Percentiles rank a stretch among this genome's conserved stretches.
Conservation (phyloP, 2,329 filamentous ascomycete genomes). For the Alternaria metachromatica region DNA sequence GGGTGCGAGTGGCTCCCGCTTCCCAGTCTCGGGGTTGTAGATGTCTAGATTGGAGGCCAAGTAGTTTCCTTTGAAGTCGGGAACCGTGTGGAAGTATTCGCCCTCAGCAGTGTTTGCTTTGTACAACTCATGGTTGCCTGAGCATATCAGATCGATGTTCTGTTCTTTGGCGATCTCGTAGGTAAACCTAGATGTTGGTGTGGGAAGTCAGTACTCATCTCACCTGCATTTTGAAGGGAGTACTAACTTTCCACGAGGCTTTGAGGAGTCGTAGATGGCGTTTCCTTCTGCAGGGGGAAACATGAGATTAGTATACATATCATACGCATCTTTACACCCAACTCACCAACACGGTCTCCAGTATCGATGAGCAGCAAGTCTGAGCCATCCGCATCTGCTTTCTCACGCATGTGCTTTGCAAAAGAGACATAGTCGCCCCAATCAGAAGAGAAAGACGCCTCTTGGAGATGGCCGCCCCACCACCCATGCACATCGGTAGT, state of each 20-base stretch:
- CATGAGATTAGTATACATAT: background rate
- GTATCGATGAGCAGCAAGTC: slow-evolving; percentile 96
- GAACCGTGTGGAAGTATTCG: slow-evolving; percentile 81
- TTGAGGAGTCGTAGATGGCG: slow-evolving; percentile 88
- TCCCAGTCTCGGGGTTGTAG: slow-evolving; percentile 72
- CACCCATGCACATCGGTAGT: slow-evolving; percentile 96
- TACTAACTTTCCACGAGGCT: slow-evolving; percentile 73
- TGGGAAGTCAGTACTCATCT: background rate
- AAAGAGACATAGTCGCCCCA: slow-evolving; percentile 99
- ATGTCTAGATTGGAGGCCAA: slow-evolving; percentile 94
- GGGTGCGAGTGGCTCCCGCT: slow-evolving; percentile 76
- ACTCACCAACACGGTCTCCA: slow-evolving; percentile 74
- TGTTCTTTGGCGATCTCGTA: slow-evolving; percentile 87
- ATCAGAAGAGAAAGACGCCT: slow-evolving; percentile 92
- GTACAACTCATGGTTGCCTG: slow-evolving; percentile 96
- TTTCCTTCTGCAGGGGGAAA: slow-evolving; percentile 73
- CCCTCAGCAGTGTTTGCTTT: slow-evolving; percentile 75
- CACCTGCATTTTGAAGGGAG: background rate
- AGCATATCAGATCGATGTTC: slow-evolving; percentile 81
- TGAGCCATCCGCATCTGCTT: slow-evolving; percentile 76
- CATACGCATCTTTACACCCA: background rate
- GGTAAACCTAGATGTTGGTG: slow-evolving; percentile 62
- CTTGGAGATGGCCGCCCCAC: slow-evolving; percentile 90
- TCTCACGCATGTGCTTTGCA: slow-evolving; percentile 77
- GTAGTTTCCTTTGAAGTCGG: slow-evolving; percentile 80